Conservation (phyloP, 148 eudicot species). For the Rhododendron ovatum region DNA sequence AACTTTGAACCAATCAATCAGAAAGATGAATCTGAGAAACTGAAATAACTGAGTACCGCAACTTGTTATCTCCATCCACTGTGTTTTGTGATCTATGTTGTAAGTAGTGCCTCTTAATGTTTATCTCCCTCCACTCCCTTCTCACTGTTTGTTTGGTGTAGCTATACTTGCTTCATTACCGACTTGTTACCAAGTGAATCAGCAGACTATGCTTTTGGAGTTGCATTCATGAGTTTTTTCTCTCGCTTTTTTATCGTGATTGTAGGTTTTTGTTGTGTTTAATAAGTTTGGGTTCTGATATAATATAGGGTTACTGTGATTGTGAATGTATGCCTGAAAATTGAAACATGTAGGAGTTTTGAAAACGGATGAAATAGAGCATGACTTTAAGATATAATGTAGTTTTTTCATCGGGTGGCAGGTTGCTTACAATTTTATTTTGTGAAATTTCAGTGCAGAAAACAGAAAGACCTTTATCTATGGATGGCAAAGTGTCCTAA, state of each 20-base stretch:
- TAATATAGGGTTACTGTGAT: not conserved
- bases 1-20: not conserved
- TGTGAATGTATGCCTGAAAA: not conserved
- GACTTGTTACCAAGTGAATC: not conserved
- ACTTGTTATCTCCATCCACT: no score
- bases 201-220: not conserved
- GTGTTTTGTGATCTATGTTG: not conserved
- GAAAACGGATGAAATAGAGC: not conserved
- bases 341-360: not conserved
- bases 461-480: conserved; percentile 84
- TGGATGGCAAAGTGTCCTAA: conserved; percentile 98
- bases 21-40: not conserved
- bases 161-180: not conserved
- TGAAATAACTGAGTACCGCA: no score
- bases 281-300: not conserved
- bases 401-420: not conserved
- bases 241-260: not conserved
- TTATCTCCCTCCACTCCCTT: not conserved
- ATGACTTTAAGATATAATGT: not conserved
- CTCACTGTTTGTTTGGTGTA: not conserved
- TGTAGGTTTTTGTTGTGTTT: not conserved
- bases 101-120: not conserved
- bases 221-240: not conserved
- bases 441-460: conserved; percentile 63
- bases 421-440: conserved; percentile 1